Evolutionary conservation across 345 rosid genomes (phyloP).

Genomic region (Boechera retrofracta): DNA sequence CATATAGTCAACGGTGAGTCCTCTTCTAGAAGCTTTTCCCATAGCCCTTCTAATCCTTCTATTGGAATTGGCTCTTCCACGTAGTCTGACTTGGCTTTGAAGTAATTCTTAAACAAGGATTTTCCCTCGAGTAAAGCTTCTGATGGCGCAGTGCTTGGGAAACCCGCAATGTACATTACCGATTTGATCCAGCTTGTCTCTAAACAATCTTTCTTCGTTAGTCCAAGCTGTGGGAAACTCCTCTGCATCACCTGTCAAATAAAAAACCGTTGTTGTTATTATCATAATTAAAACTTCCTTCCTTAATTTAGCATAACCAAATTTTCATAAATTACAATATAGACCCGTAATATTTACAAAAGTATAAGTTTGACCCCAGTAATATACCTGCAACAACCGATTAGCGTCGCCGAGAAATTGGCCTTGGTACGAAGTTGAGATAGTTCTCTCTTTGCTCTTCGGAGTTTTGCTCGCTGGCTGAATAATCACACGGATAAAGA

Average conservation of each 20-base stretch:
- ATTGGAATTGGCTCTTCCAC: slow-evolving; percentile 53
- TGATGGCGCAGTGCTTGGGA: slow-evolving; percentile 49
- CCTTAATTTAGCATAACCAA: neutral
- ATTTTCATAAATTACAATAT: slow-evolving; percentile 4
- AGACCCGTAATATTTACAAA: neutral
- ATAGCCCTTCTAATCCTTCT: slow-evolving; percentile 41
- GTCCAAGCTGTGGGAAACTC: slow-evolving; percentile 68
- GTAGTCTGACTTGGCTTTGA: slow-evolving; percentile 79
- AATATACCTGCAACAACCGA: slow-evolving; percentile 46
- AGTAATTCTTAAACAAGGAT: slow-evolving; percentile 54
- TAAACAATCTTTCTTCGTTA: slow-evolving; percentile 53
- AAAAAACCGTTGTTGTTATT: slow-evolving; percentile 16
- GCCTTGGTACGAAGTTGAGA: slow-evolving; percentile 51
- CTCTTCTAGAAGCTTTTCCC: slow-evolving; percentile 41
- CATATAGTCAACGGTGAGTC: slow-evolving; percentile 43
- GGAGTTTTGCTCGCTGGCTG: slow-evolving; percentile 38
- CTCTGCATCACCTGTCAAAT: slow-evolving; percentile 49
- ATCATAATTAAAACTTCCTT: neutral
- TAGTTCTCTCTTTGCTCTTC: slow-evolving; percentile 47
- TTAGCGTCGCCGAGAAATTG: slow-evolving; percentile 55
- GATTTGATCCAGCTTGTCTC: slow-evolving; percentile 76
- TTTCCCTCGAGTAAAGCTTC: slow-evolving; percentile 60
- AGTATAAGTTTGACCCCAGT: neutral
- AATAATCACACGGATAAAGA: slow-evolving; percentile 61
- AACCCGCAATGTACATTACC: slow-evolving; percentile 61